phyloP scores from a whole-genome alignment of 148 eudicot genomes.

The Vaccinium myrtillus region DNA sequence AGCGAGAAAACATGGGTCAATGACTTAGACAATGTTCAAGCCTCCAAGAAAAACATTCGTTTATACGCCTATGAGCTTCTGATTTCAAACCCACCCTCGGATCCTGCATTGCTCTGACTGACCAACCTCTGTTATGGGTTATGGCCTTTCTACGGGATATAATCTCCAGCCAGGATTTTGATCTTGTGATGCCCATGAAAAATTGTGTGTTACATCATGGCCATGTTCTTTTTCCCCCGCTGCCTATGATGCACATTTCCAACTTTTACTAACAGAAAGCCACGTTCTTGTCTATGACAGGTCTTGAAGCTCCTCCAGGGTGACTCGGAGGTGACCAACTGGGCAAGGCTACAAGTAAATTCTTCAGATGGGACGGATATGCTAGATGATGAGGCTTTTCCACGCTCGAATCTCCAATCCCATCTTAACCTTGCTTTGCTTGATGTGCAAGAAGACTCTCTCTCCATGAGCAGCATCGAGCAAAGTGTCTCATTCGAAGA shows the following conservation, averaged over 20 bases:
- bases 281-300: slow-evolving; percentile 31
- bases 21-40: neutral
- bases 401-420: slow-evolving; percentile 63
- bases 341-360: slow-evolving; percentile 68
- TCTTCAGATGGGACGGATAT: slow-evolving; percentile 41
- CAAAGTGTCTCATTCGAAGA: slow-evolving; percentile 74
- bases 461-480: slow-evolving; percentile 74
- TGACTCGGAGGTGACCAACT: slow-evolving; percentile 52
- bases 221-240: neutral
- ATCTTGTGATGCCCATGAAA: neutral
- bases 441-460: slow-evolving; percentile 77
- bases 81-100: neutral
- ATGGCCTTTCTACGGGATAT: neutral
- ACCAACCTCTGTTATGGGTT: neutral
- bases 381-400: slow-evolving; percentile 52
- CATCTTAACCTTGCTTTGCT: slow-evolving; percentile 82
- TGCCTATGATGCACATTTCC: slow-evolving; percentile 4
- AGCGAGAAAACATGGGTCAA: neutral
- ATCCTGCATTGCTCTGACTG: neutral
- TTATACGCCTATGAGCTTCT: neutral
- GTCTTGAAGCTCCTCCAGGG: slow-evolving; percentile 81
- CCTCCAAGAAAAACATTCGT: neutral
- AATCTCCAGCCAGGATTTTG: neutral
- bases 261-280: neutral
- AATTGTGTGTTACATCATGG: neutral